Evolutionary conservation across 352 stramenopile species (phyloP), one percentile per base, ranked within the genome.

Genomic region (Globisporangium ultimum): DNA sequence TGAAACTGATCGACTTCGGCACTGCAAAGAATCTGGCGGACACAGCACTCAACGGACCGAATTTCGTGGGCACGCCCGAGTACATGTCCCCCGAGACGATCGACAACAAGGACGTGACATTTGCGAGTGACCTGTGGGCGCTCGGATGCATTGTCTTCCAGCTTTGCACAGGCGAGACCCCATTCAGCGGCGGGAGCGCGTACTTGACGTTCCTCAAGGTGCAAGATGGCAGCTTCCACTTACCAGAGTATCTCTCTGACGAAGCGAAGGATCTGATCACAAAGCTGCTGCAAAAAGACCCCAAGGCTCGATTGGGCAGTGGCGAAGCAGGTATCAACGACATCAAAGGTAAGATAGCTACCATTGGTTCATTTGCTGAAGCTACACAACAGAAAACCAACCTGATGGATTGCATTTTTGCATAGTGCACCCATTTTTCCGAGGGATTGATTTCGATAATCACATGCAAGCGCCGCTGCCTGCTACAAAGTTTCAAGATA

Each of bases 1-100:
- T 93, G 18, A 78, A 83, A 20, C 65, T 95, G 18, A 88, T 95
- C 41, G 86, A 95, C 55, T 95, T 95, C 58, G 86, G 86, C 0
- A 95, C 86, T 7, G 80, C 86, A 34, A 95, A 95, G 38, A 84
- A 91, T 47, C 34, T 93, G 12, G 58, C 43, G 0, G 71, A 91
- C 41, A 58, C 64, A 32, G 32, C 78, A 7, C 75, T 93, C 0
- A 90, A 93, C 55, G 84, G 86, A 36, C 84, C 86, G 10, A 93
- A 93, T 62, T 95, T 95, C 58, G 86, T 95, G n/a, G 86, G 86
- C 14, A 95, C 86, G 11, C 86, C 86, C 24, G 86, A 95, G 71
- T 95, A 95, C 62, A 95, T 95, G 86, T 64, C 86, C 5, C 86
- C 86, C 4, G 86, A 95, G 64, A 91, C 84, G 21, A 87, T 95